Evolutionary conservation across 805 yeast species (phyloP), one percentile per base, ranked within the genome.

Genomic region (Metschnikowia santaceciliae): DNA sequence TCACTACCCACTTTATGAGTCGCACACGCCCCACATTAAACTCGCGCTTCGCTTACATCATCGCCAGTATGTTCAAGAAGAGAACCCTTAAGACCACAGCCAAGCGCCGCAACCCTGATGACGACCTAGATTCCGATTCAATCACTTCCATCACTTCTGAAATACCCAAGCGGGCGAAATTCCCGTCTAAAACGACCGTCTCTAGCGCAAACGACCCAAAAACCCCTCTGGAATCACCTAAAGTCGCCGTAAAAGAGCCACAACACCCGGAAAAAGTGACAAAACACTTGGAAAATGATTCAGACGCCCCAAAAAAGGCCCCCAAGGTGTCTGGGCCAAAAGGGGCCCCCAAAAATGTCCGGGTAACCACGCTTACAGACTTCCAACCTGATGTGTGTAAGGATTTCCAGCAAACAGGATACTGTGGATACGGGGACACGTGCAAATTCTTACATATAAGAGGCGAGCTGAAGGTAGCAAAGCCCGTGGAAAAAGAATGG

Each of bases 341-440:
- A 50, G 67, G 71, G 3, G 57, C 58, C 14, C 70, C 77, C 0
- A 61, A 57, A 10, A 70, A 71, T 51, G 76, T 91, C 30, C 75
- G 81, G 42, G 77, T 84, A 11, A 86, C 90, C 0, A 83, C 88
- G 0, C 72, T 84, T 1, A 77, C 86, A 36, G 99, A 94, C 62
- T 94, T 84, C 62, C 96, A 89, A 64, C 91, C 95, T 1, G 97
- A 94, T 62, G 84, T 94, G 1, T 94, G 99, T 64, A 94, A 92
- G 62, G 98, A 94, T 66, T 94, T 79, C 66, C 79, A 82, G 52
- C 87, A 86, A 58, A 91, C 95, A 0, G 99, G 99, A 0, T 91
- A 83, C 63, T 94, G 99, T 75, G 97, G 97, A 5, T 94, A 86
- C 65, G 99, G 99, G 7, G 99, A 94, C 60, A 86, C 94, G 34